phyloP scores from a whole-genome alignment of 1,284 basidiomycete genomes.

The Phylloporus gajari region DNA sequence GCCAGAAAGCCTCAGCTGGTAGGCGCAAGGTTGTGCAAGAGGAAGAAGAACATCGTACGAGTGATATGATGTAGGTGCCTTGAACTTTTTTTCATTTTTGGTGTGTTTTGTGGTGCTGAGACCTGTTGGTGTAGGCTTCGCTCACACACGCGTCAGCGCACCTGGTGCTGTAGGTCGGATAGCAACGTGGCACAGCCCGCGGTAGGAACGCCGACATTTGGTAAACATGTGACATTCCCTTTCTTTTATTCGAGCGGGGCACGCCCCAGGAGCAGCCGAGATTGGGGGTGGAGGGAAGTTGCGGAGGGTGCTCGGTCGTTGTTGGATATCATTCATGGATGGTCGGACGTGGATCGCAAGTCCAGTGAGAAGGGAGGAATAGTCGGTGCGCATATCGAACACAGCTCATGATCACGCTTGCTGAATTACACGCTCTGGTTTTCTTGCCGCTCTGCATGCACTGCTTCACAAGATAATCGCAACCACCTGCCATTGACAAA shows the following conservation, averaged over 20 bases:
- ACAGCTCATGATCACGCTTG: slow-evolving; percentile 33
- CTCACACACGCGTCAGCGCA: slow-evolving; percentile 80
- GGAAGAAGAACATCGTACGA: slow-evolving; percentile 80
- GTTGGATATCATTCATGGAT: slow-evolving; percentile 51
- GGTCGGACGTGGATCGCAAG: slow-evolving; percentile 46
- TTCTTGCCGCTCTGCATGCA: slow-evolving; percentile 29
- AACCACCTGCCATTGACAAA: slow-evolving; percentile 39
- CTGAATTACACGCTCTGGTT: slow-evolving; percentile 19
- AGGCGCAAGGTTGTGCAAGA: slow-evolving; percentile 83
- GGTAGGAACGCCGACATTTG: slow-evolving; percentile 77
- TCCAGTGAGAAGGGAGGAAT: slow-evolving; percentile 30
- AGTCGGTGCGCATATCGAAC: slow-evolving; percentile 56
- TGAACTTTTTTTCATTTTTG: slow-evolving; percentile 36
- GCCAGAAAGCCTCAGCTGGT: slow-evolving; percentile 66
- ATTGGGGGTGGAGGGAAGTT: slow-evolving; percentile 69
- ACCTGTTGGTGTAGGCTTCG: slow-evolving; percentile 66
- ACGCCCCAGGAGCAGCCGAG: slow-evolving; percentile 70
- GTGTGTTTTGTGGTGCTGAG: slow-evolving; percentile 27
- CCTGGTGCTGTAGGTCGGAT: slow-evolving; percentile 71
- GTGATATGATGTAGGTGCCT: slow-evolving; percentile 79
- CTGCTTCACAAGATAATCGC: slow-evolving; percentile 34
- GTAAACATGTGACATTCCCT: slow-evolving; percentile 62
- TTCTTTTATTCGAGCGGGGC: slow-evolving; percentile 57
- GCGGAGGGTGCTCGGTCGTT: slow-evolving; percentile 62
- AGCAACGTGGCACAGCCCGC: slow-evolving; percentile 64